A percentile compares a stretch with the other conserved stretches of the same genome.
These are phyloP conservation scores for Xerocomellus dryophilus DNA, from an alignment of 768 basidiomycete species.

Conservation along the genomic window DNA sequence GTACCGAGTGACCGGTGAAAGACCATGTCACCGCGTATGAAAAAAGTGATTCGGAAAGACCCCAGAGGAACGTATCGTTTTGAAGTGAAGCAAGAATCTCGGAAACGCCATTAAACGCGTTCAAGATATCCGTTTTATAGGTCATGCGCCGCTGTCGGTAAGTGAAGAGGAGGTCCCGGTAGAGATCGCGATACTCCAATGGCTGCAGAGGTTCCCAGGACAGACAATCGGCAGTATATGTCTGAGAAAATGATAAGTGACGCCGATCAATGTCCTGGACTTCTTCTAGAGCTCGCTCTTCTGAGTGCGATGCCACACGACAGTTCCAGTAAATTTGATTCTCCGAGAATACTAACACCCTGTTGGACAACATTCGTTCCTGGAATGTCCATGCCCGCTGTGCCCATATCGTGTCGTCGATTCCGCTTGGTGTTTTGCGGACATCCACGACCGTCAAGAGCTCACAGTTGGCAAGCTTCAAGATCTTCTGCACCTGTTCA, in stretches of 20 bases:
- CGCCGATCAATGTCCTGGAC: neutral
- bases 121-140: slow-evolving; percentile 15
- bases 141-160: slow-evolving; percentile 13
- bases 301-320: slow-evolving; percentile 4
- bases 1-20: neutral
- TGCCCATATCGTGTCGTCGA: slow-evolving; percentile 8
- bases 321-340: slow-evolving; percentile 21
- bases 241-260: neutral
- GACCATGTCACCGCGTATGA: slow-evolving; percentile 10
- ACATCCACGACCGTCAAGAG: slow-evolving; percentile 14
- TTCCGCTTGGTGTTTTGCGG: neutral
- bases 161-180: neutral
- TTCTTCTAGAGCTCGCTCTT: slow-evolving; percentile 15
- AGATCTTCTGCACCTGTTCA: slow-evolving; percentile 2
- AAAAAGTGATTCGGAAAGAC: slow-evolving; percentile 13
- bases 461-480: slow-evolving; percentile 8
- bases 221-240: neutral
- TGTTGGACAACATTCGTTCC: slow-evolving; percentile 15
- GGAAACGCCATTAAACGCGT: slow-evolving; percentile 13
- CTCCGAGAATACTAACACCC: slow-evolving; percentile 19
- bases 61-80: slow-evolving; percentile 12
- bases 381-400: slow-evolving; percentile 20
- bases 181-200: neutral
- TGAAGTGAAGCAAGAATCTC: slow-evolving; percentile 8
- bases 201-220: neutral